Percentiles rank a stretch among this genome's conserved stretches.
These are phyloP conservation scores for Cupressus sempervirens DNA, from an alignment of 75 land plant genomes.

Conservation along the genomic window DNA sequence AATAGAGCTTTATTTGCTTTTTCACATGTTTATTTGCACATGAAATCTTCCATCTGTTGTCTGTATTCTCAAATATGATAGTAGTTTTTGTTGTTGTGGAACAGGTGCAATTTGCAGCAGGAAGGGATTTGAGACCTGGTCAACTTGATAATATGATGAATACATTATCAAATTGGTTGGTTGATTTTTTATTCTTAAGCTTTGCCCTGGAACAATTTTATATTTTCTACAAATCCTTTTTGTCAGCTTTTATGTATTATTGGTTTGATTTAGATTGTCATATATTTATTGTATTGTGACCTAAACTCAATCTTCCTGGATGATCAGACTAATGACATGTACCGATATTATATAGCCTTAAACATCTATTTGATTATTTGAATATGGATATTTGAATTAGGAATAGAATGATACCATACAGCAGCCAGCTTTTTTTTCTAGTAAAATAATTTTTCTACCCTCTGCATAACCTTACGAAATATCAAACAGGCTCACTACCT, in stretches of 20 bases:
- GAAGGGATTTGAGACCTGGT: slow-evolving; percentile 93
- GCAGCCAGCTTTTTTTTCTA: neutral
- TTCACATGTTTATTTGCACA: neutral
- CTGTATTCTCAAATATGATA: neutral
- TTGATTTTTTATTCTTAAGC: neutral
- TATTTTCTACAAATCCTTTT: neutral
- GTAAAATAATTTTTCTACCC: neutral
- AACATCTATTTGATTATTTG: neutral
- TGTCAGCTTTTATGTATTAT: neutral
- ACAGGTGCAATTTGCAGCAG: slow-evolving; percentile 98
- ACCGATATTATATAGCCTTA: neutral
- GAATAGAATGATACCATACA: neutral
- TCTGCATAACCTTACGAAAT: neutral
- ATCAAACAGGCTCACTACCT: slow-evolving; percentile 69
- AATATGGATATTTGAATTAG: neutral
- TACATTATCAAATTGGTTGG: slow-evolving; percentile 74
- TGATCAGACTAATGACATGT: neutral
- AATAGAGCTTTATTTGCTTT: neutral
- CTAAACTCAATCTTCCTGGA: neutral
- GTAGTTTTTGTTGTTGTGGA: neutral
- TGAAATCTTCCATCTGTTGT: neutral
- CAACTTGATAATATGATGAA: slow-evolving; percentile 86
- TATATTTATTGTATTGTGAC: neutral
- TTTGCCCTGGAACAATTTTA: neutral
- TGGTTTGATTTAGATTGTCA: neutral